phyloP scores from a whole-genome alignment of 495 filamentous ascomycete genomes.

The Tuber melanosporum region DNA sequence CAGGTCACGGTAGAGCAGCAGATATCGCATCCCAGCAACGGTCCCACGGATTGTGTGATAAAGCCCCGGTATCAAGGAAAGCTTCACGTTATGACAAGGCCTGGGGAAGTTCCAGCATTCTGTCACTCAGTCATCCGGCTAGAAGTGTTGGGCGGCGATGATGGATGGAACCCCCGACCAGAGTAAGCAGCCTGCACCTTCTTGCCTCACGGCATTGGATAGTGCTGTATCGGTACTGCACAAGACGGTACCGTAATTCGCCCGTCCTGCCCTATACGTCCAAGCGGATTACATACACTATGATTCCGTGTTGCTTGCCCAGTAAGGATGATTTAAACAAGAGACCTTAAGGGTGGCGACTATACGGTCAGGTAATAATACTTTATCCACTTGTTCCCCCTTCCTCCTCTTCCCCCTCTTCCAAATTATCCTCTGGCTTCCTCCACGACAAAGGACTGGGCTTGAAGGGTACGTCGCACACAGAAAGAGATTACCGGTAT shows the following conservation, averaged over 20 bases:
- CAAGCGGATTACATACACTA: background rate
- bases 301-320: background rate
- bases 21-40: background rate
- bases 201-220: background rate
- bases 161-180: background rate
- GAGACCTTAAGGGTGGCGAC: background rate
- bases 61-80: background rate
- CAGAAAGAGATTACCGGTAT: background rate
- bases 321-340: background rate
- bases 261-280: background rate
- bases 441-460: background rate
- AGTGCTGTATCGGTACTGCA: background rate
- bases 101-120: background rate
- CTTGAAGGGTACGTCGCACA: background rate
- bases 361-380: background rate
- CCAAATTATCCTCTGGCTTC: background rate
- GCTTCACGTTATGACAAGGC: background rate
- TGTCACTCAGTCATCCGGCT: background rate
- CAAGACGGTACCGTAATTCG: background rate
- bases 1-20: background rate
- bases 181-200: conserved; percentile 1
- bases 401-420: background rate
- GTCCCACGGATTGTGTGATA: background rate
- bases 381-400: background rate
- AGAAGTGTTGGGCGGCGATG: background rate